Base-by-base conservation (phyloP, 768 basidiomycete genomes). In the Boletales sp. region DNA sequence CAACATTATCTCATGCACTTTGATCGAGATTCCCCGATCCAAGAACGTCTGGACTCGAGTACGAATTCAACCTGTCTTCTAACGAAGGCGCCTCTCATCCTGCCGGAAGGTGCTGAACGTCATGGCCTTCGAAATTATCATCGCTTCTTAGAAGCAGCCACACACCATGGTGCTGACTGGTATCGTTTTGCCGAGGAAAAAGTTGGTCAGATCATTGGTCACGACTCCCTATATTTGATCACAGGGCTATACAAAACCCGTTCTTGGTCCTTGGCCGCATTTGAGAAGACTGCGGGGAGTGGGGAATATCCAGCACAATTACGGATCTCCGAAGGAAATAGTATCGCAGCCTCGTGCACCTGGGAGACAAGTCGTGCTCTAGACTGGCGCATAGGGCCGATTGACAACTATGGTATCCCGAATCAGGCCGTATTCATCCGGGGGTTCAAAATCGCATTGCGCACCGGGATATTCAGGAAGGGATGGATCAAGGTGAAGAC, bases 161-260 rank as follows among this genome's bases (percentile, higher is more conserved):
- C 41, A 18, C 17, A 43, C 6, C 44, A 67, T 50, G 66, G 57
- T 1, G 47, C 41, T 25, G 49, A 48, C 9, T 70, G 68, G 68
- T 70, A 67, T 45, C 41, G 53, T 28, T 63, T 60, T 21, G 62
- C 49, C 5, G 54, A 60, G 36, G 56, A 51, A 18, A 41, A 37
- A 4, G 45, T 58, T 17, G 57, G 51, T 1, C 51, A 35, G n/a
- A 51, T 55, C 17, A 56, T 57, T 14, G 52, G 46, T 9, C 57
- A 62, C 31, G 62, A 64, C 25, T 53, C 62, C 3, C 53, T 66
- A 4, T 69, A 69, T 39, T 43, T 68, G 25, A 60, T 69, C 31
- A 34, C 34, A 34, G 34, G 34, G 15, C 34, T 34, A 14, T 13
- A 34, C 15, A 34, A 34, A 14, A 13, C 34, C 13, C 34, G 11